These are phyloP conservation scores for Castanea sativa DNA, from an alignment of 306 rosid species.

Conservation along the genomic window DNA sequence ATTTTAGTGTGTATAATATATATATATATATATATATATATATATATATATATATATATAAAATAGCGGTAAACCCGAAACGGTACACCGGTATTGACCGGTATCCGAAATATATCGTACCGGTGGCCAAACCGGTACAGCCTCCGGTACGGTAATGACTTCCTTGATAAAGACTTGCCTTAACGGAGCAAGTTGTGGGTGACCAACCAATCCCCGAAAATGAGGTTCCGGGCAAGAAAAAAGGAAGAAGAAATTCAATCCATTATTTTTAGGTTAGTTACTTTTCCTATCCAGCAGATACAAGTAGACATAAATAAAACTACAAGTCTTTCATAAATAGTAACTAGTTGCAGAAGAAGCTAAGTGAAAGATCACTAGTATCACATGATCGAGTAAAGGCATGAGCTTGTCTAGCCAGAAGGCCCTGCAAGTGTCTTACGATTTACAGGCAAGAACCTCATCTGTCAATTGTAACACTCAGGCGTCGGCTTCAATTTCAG, in stretches of 20 bases:
- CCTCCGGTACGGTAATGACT: too few species aligned
- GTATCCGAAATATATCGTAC: too few species aligned
- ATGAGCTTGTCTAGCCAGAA: conserved; percentile 15
- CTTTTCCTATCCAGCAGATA: conserved; percentile 22
- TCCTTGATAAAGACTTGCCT: not conserved
- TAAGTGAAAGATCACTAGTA: conserved; percentile 22
- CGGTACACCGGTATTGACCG: too few species aligned
- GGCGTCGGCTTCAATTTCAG: conserved; percentile 27
- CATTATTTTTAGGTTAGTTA: conserved; percentile 22
- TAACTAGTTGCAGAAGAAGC: conserved; percentile 25
- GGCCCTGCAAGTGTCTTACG: conserved; percentile 17
- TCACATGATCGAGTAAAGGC: conserved; percentile 9
- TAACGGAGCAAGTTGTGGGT: not conserved
- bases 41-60: too few species aligned
- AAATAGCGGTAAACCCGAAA: too few species aligned
- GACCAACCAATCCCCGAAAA: not conserved
- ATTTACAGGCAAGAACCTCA: conserved; percentile 21
- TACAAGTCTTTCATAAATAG: conserved; percentile 29
- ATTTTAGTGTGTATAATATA: too few species aligned
- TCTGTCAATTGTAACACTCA: conserved; percentile 19
- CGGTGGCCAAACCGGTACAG: too few species aligned
- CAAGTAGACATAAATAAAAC: conserved; percentile 17
- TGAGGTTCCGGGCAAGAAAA: not conserved
- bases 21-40: too few species aligned
- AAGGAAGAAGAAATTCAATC: not conserved